These are phyloP conservation scores for Talaromyces sp. DNA, from an alignment of 2,329 filamentous ascomycete genomes.

Conservation along the genomic window DNA sequence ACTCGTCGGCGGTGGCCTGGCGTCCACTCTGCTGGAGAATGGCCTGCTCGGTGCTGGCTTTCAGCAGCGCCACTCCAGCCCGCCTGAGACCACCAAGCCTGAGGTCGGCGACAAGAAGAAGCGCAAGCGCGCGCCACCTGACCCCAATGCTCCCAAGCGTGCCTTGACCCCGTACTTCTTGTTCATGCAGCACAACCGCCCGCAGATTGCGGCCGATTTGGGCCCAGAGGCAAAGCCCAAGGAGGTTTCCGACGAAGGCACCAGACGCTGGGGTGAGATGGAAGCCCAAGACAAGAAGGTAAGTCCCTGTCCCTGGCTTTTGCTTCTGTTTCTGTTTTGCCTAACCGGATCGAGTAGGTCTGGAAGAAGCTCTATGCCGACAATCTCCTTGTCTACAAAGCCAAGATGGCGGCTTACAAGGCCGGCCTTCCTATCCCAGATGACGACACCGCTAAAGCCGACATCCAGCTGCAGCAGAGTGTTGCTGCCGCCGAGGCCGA, in stretches of 20 bases:
- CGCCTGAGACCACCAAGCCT: constrained; percentile 26
- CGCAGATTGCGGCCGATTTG: constrained; percentile 74
- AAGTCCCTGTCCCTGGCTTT: constrained; percentile 18
- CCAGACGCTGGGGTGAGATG: constrained; percentile 80
- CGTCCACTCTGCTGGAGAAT: constrained; percentile 40
- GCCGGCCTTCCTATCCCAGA: constrained; percentile 41
- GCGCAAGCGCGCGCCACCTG: constrained; percentile 79
- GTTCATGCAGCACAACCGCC: constrained; percentile 83
- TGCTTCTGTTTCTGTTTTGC: too few species aligned
- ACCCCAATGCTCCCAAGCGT: constrained; percentile 92
- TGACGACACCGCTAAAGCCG: constrained; percentile 40
- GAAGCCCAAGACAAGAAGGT: constrained; percentile 65
- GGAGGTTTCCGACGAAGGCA: constrained; percentile 82
- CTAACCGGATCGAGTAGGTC: constrained; percentile 27
- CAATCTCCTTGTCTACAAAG: constrained; percentile 53
- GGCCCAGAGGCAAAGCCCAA: constrained; percentile 73
- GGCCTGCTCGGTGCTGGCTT: constrained; percentile 32
- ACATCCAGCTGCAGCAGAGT: constrained; percentile 38
- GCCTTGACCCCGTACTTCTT: constrained; percentile 93
- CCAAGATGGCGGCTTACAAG: constrained; percentile 53
- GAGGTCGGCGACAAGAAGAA: constrained; percentile 71
- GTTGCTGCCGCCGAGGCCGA: constrained; percentile 33
- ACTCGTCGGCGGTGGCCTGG: constrained; percentile 39
- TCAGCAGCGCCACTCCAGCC: constrained; percentile 30
- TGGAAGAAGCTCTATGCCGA: constrained; percentile 56